Percentiles rank a stretch among this genome's conserved stretches.
These are phyloP conservation scores for Fusarium palustre DNA, from an alignment of 2,329 filamentous ascomycete genomes.

Conservation along the genomic window DNA sequence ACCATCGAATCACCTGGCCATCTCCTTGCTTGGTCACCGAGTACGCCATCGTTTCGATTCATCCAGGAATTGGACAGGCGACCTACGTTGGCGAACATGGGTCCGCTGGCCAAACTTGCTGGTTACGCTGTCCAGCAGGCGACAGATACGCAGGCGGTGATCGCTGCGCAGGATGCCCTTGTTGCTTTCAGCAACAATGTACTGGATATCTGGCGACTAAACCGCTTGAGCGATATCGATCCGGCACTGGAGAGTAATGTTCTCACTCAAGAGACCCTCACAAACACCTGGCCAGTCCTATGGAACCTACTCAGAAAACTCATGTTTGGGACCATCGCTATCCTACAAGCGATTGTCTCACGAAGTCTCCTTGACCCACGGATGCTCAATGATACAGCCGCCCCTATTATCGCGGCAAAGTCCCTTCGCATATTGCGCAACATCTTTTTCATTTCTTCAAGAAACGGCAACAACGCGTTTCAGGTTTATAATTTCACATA, in stretches of 20 bases:
- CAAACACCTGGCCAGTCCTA: slow-evolving; percentile 75
- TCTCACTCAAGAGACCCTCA: slow-evolving; percentile 73
- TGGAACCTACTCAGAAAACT: slow-evolving; percentile 81
- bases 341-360: slow-evolving; percentile 79
- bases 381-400: slow-evolving; percentile 59
- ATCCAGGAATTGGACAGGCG: slow-evolving; percentile 69
- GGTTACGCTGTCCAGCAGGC: slow-evolving; percentile 72
- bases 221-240: slow-evolving; percentile 79
- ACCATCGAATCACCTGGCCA: slow-evolving; percentile 60
- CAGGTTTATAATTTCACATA: slow-evolving; percentile 89
- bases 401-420: slow-evolving; percentile 75
- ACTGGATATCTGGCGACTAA: slow-evolving; percentile 78
- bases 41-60: slow-evolving; percentile 69
- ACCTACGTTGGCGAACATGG: slow-evolving; percentile 74
- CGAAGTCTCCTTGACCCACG: slow-evolving; percentile 66
- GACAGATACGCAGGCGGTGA: slow-evolving; percentile 56
- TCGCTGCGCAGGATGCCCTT: slow-evolving; percentile 70
- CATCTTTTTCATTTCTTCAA: slow-evolving; percentile 83
- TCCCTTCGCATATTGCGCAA: slow-evolving; percentile 80
- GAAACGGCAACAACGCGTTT: slow-evolving; percentile 78
- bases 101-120: slow-evolving; percentile 73
- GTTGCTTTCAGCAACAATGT: slow-evolving; percentile 74
- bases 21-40: slow-evolving; percentile 71
- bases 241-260: slow-evolving; percentile 71
- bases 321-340: slow-evolving; percentile 79